Evolutionary conservation across 192 early-diverging fungal genomes (phyloP), one percentile per base, ranked within the genome.

Genomic region (Chytriomyces confervae): DNA sequence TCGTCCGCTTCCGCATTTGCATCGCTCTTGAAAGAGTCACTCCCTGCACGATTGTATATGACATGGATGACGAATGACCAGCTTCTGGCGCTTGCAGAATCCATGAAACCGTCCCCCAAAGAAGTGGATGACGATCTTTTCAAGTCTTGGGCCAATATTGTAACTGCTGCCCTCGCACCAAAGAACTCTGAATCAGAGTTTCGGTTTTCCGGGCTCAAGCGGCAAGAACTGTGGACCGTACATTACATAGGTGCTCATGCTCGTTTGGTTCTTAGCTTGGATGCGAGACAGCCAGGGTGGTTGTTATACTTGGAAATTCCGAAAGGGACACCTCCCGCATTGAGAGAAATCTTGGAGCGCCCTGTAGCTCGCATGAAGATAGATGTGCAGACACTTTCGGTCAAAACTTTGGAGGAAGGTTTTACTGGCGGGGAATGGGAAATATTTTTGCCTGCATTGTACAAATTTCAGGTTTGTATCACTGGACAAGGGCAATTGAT

Each of bases 351-450:
- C 27, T 77, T 86, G 27, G 36, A 79, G 61, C 36, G 29, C 6
- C 85, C 85, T 18, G 79, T 84, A 5, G 82, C 83, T 3, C 65
- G 79, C 2, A 82, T 86, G 82, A 24, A 47, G 45, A 44, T 85
- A 16, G 63, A 65, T 18, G 10, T 36, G 46, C 36, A n/a, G 13
- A 48, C 62, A 11, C 20, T 47, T 4, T 43, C 18, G 5, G 16
- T 77, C 5, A 63, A 72, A 44, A 29, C 66, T 9, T 47, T 63
- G 8, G 29, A 50, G 16, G 57, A 49, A 4, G 64, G 57, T 29
- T 57, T 82, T 61, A 45, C 80, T n/a, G 45, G 7, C 50, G 83
- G 83, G 7, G 50, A 70, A 9, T 86, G 85, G 85, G 7, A 44
- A 47, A 16, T 86, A 24, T 79, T 69, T 64, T 11, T 81, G 6